phyloP scores from a whole-genome alignment of 2,329 filamentous ascomycete species.

The Penicillium sp. region DNA sequence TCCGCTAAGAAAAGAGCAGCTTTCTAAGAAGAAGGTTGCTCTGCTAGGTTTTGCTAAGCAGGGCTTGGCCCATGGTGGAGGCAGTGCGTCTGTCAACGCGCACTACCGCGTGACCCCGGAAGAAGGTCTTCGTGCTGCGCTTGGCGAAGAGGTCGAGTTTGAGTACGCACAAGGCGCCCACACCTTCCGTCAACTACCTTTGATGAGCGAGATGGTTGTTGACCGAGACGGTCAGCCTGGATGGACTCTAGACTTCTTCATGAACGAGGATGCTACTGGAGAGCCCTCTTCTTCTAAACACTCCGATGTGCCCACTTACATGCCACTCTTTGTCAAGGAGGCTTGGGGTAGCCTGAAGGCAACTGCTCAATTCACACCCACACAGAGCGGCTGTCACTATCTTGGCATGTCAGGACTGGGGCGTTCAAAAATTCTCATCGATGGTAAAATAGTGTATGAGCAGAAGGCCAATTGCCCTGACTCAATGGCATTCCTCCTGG shows the following conservation, averaged over 20 bases:
- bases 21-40: constrained; percentile 43
- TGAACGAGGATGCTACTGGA: background rate
- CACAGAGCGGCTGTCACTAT: background rate
- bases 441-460: background rate
- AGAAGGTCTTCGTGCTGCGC: constrained; percentile 34
- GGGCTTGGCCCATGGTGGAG: constrained; percentile 58
- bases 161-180: background rate
- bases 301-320: background rate
- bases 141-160: background rate
- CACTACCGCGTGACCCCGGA: constrained; percentile 45
- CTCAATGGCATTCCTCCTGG: background rate
- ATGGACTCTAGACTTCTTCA: background rate
- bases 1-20: constrained; percentile 48
- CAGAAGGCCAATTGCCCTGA: background rate
- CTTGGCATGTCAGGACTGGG: constrained; percentile 1
- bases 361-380: background rate
- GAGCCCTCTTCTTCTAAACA: background rate
- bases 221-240: background rate
- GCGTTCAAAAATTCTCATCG: background rate
- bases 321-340: background rate
- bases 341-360: background rate
- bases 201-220: background rate
- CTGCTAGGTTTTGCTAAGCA: constrained; percentile 54
- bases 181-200: background rate
- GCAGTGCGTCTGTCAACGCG: constrained; percentile 56